These are phyloP conservation scores for Lactarius vividus DNA, from an alignment of 768 basidiomycete genomes.

Conservation along the genomic window DNA sequence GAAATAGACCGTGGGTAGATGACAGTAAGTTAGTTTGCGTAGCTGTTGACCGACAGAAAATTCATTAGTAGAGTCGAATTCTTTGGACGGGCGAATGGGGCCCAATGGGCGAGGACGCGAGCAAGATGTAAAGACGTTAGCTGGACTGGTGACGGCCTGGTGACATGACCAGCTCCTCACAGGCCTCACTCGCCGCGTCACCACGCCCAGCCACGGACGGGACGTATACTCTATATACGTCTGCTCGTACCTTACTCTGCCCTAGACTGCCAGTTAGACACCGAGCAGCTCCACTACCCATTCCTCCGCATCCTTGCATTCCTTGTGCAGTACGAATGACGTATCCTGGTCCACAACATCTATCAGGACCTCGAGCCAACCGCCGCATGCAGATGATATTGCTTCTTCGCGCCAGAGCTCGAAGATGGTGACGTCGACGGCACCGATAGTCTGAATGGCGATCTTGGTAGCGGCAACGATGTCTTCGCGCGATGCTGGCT, in stretches of 20 bases:
- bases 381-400: slow-evolving; percentile 51
- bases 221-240: no score
- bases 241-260: neutral
- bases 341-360: slow-evolving; percentile 41
- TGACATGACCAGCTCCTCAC: no score
- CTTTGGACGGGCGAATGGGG: no score
- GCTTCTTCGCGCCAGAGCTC: slow-evolving; percentile 48
- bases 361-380: slow-evolving; percentile 55
- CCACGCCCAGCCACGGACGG: no score
- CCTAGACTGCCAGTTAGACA: slow-evolving; percentile 13
- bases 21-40: no score
- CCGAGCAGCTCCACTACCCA: slow-evolving; percentile 31
- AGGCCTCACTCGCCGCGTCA: no score
- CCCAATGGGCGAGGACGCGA: no score
- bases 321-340: slow-evolving; percentile 14
- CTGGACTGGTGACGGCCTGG: no score
- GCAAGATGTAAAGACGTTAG: no score
- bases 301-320: slow-evolving; percentile 26
- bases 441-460: slow-evolving; percentile 54
- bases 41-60: no score
- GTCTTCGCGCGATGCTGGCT: slow-evolving; percentile 42
- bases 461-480: slow-evolving; percentile 50
- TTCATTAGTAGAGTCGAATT: no score
- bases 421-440: slow-evolving; percentile 44
- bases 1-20: no score